Percentiles rank a stretch among this genome's conserved stretches.
Evolutionary conservation across 805 yeast species (phyloP).

Genomic region (Vanderwaltozyma polyspora): DNA sequence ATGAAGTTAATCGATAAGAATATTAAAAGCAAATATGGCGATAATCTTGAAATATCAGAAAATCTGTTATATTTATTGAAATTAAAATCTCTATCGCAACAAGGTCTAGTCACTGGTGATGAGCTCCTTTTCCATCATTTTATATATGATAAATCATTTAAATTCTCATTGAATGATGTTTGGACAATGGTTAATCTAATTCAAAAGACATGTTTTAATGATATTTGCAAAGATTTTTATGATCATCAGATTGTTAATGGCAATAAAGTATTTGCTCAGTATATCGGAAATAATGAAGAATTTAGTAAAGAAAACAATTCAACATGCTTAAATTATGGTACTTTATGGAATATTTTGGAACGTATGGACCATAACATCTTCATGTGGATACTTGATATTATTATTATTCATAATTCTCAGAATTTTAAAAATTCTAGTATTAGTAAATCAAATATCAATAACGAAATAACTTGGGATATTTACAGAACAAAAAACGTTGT

Average conservation of each 20-base stretch:
- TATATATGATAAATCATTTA: constrained; percentile 13
- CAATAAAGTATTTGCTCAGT: constrained; percentile 26
- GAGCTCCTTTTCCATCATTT: constrained; percentile 26
- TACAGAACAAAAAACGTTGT: constrained; percentile 26
- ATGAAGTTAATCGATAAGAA: constrained; percentile 12
- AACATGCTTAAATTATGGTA: constrained; percentile 20
- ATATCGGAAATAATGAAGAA: constrained; percentile 22
- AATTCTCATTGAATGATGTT: constrained; percentile 11
- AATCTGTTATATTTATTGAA: constrained; percentile 24
- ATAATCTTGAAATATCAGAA: constrained; percentile 8
- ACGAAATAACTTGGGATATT: constrained; percentile 21
- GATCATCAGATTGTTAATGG: constrained; percentile 23
- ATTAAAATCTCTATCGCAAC: constrained; percentile 27
- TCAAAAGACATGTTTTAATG: constrained; percentile 26
- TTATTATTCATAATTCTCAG: constrained; percentile 26
- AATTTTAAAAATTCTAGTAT: constrained; percentile 26
- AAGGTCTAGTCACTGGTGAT: constrained; percentile 29
- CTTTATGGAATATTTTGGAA: constrained; percentile 25
- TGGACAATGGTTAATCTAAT: constrained; percentile 26
- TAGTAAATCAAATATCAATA: too few relatives aligned
- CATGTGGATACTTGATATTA: constrained; percentile 27
- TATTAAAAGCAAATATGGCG: constrained; percentile 11
- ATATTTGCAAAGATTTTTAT: constrained; percentile 19
- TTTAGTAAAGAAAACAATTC: constrained; percentile 24
- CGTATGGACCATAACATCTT: constrained; percentile 24